A percentile compares a stretch with the other conserved stretches of the same genome.
Evolutionary conservation across 2,329 filamentous ascomycete species (phyloP).

Genomic region (Lachnellula cervina): DNA sequence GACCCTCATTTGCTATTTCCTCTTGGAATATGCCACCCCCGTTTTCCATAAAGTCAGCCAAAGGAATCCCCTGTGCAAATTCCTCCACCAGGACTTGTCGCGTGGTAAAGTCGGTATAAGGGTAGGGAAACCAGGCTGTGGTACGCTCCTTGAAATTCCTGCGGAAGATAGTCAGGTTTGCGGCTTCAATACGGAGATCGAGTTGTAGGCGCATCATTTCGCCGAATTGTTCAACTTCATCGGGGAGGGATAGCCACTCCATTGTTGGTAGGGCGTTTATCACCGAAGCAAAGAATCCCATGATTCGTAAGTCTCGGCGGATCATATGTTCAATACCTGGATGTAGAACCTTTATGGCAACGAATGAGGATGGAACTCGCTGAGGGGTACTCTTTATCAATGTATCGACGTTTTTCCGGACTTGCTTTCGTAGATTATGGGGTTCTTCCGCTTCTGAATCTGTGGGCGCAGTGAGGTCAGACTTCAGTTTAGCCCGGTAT

Average conservation of each 20-base stretch:
- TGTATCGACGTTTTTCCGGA: constrained; percentile 77
- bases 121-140: constrained; percentile 95
- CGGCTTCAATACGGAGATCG: constrained; percentile 88
- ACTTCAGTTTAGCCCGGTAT: constrained; percentile 89
- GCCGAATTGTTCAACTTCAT: constrained; percentile 89
- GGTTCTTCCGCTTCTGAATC: constrained; percentile 50
- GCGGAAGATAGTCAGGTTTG: constrained; percentile 83
- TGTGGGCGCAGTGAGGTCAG: constrained; percentile 63
- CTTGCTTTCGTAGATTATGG: constrained; percentile 59
- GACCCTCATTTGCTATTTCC: constrained; percentile 89
- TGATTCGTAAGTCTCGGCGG: constrained; percentile 85
- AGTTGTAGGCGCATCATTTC: constrained; percentile 99
- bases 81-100: constrained; percentile 91
- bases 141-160: constrained; percentile 84
- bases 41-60: constrained; percentile 84
- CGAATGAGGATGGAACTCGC: constrained; percentile 82
- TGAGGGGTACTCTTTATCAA: constrained; percentile 82
- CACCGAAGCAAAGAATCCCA: constrained; percentile 80
- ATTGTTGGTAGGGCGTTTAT: constrained; percentile 90
- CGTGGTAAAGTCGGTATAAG: constrained; percentile 88
- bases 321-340: constrained; percentile 86
- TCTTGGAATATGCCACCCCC: constrained; percentile 90
- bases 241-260: constrained; percentile 93
- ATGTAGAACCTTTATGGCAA: constrained; percentile 94
- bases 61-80: constrained; percentile 88